Percentiles rank a stretch among this genome's conserved stretches.
phyloP scores from a whole-genome alignment of 2,329 filamentous ascomycete species.

The Dothistroma pini region DNA sequence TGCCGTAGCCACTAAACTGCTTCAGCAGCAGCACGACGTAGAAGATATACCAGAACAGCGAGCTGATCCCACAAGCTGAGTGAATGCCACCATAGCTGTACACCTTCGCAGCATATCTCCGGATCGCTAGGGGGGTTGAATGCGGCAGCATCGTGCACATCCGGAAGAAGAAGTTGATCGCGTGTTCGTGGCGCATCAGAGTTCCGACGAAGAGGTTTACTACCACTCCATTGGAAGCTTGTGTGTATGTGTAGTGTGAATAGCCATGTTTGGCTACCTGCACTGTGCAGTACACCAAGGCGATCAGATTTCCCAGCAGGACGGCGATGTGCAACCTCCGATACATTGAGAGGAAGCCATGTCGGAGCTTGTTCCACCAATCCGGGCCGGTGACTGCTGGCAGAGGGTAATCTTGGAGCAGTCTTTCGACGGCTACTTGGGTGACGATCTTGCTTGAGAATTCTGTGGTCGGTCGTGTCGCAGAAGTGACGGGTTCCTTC shows the following conservation, averaged over 20 bases:
- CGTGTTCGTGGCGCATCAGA: slow-evolving; percentile 40
- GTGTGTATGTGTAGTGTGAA: slow-evolving; percentile 20
- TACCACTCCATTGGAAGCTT: slow-evolving; percentile 34
- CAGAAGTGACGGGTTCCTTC: neutral
- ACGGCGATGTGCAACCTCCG: slow-evolving; percentile 31
- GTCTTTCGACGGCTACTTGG: slow-evolving; percentile 21
- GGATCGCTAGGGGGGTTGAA: slow-evolving; percentile 35
- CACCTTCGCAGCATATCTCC: slow-evolving; percentile 38
- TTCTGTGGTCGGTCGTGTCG: neutral
- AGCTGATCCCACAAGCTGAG: slow-evolving; percentile 37
- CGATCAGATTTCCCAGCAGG: slow-evolving; percentile 29
- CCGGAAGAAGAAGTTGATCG: slow-evolving; percentile 40
- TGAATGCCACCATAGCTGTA: slow-evolving; percentile 43
- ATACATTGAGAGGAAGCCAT: slow-evolving; percentile 34
- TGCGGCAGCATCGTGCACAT: slow-evolving; percentile 33
- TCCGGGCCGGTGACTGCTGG: slow-evolving; percentile 17
- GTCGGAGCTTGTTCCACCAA: slow-evolving; percentile 25
- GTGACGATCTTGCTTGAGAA: slow-evolving; percentile 21
- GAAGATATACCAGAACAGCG: slow-evolving; percentile 44
- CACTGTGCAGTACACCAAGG: slow-evolving; percentile 14
- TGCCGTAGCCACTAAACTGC: slow-evolving; percentile 20
- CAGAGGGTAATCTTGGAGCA: slow-evolving; percentile 22
- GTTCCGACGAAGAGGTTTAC: slow-evolving; percentile 36
- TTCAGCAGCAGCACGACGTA: slow-evolving; percentile 36
- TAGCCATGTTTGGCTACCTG: slow-evolving; percentile 7